These are phyloP conservation scores for Euryodendron excelsum DNA, from an alignment of 148 eudicot species.

Conservation along the genomic window DNA sequence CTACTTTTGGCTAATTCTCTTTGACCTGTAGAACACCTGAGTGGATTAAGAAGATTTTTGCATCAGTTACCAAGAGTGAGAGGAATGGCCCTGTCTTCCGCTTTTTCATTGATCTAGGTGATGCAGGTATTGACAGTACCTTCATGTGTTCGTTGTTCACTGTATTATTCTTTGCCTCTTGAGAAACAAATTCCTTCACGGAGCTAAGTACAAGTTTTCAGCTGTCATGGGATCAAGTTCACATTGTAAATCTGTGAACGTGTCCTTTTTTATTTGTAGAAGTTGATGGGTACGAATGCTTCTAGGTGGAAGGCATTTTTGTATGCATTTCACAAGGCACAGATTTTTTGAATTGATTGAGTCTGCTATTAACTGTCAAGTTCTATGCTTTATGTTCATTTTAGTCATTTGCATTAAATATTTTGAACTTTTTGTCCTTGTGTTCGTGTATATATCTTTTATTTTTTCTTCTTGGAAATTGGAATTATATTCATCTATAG, in stretches of 20 bases:
- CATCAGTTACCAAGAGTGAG: slow-evolving; percentile 62
- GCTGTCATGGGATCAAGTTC: too few species aligned
- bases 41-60: slow-evolving; percentile 82
- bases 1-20: slow-evolving; percentile 13
- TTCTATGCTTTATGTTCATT: slow-evolving; percentile 4
- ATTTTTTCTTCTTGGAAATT: background rate
- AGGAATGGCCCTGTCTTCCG: slow-evolving; percentile 89
- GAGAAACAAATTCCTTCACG: background rate
- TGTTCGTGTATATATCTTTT: background rate
- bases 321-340: too few species aligned
- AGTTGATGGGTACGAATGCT: too few species aligned
- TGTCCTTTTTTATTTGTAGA: too few species aligned
- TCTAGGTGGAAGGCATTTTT: too few species aligned
- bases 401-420: background rate
- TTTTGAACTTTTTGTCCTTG: background rate
- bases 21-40: slow-evolving; percentile 65
- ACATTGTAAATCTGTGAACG: too few species aligned
- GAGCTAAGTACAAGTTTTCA: too few species aligned
- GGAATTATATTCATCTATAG: background rate
- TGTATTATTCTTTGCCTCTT: too few species aligned
- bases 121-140: slow-evolving; percentile 62
- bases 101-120: slow-evolving; percentile 90
- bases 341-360: too few species aligned
- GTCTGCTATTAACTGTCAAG: too few species aligned
- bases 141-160: background rate